These are phyloP conservation scores for Rutstroemia sydowiana DNA, from an alignment of 2,329 filamentous ascomycete genomes.

Conservation along the genomic window DNA sequence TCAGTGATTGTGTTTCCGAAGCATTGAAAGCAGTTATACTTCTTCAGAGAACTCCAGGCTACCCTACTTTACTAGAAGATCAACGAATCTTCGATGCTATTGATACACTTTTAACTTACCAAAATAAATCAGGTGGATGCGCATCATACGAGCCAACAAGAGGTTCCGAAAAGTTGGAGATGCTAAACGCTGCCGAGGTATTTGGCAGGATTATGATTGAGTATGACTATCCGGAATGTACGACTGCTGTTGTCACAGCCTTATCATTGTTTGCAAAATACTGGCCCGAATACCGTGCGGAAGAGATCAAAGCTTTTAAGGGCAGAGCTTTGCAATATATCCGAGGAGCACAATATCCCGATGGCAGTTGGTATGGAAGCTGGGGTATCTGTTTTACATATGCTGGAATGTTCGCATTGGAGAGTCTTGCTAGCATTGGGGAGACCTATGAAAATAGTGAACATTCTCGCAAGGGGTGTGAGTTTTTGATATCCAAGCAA, in stretches of 20 bases:
- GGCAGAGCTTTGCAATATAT: constrained; percentile 73
- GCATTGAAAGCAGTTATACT: constrained; percentile 80
- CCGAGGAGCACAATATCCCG: constrained; percentile 64
- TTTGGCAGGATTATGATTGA: constrained; percentile 98
- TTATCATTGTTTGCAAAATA: constrained; percentile 73
- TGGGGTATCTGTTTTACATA: constrained; percentile 99
- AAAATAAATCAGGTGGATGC: constrained; percentile 79
- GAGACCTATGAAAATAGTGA: constrained; percentile 73
- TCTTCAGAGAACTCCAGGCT: constrained; percentile 71
- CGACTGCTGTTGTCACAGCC: constrained; percentile 85
- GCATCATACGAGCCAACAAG: constrained; percentile 84
- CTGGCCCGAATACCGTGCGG: constrained; percentile 71
- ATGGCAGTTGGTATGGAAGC: constrained; percentile 95
- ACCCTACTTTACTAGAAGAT: constrained; percentile 66
- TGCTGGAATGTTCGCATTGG: constrained; percentile 90
- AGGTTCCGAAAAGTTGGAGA: constrained; percentile 70
- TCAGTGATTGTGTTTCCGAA: constrained; percentile 91
- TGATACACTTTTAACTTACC: constrained; percentile 85
- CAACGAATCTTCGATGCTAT: constrained; percentile 78
- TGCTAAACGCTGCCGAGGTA: constrained; percentile 90
- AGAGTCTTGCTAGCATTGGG: constrained; percentile 73
- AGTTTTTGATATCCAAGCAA: constrained; percentile 81
- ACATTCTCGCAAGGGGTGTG: constrained; percentile 65
- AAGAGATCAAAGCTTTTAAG: constrained; percentile 70
- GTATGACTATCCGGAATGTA: constrained; percentile 97